Evolutionary conservation across 371 early-diverging fungal species (phyloP), one percentile per base, ranked within the genome.

Genomic region (Lichtheimia hyalospora): DNA sequence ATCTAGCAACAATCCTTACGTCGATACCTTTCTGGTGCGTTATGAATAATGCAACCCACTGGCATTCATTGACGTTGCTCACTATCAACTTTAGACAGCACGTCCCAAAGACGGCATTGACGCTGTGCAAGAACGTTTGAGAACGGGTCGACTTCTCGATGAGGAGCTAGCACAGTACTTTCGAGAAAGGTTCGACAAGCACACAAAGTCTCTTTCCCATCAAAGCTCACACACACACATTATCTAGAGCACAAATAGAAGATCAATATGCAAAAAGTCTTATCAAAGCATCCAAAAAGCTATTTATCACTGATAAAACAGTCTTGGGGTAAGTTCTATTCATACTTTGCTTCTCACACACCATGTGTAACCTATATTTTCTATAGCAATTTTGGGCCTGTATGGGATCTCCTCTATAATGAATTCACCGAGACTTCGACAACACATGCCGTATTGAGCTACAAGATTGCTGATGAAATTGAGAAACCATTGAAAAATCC

Each of bases 251-350:
- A 15, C 65, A 64, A 23, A 79, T 79, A 55, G 80, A 79, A 60
- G 76, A 79, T 28, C 66, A 74, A 54, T 79, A 79, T 60, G 76
- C 80, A 52, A 74, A 74, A 53, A 75, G 57, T 55, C 71, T 79
- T 52, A 68, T 71, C 51, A 75, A 76, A 46, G 76, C 80, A 25
- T 74, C 76, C 56, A 76, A 79, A 43, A 71, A 70, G 43, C 67
- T 76, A 25, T 74, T 71, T 64, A 69, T 76, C 43, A 66, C 69
- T 59, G 80, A 79, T 55, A 61, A 70, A 46, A 64, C 66, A 15
- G 54, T 60, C 18, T 67, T 79, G 27, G 80, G 80, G 80, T 79
- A 75, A 60, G 68, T 57, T 56, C 42, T 58, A 52, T 44, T 59
- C 34, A 13, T 20, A 25, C 52, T n/a, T 43, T 46, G 23, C 53